Conservation (phyloP, 2,329 filamentous ascomycete genomes). For the Emericellopsis atlantica region DNA sequence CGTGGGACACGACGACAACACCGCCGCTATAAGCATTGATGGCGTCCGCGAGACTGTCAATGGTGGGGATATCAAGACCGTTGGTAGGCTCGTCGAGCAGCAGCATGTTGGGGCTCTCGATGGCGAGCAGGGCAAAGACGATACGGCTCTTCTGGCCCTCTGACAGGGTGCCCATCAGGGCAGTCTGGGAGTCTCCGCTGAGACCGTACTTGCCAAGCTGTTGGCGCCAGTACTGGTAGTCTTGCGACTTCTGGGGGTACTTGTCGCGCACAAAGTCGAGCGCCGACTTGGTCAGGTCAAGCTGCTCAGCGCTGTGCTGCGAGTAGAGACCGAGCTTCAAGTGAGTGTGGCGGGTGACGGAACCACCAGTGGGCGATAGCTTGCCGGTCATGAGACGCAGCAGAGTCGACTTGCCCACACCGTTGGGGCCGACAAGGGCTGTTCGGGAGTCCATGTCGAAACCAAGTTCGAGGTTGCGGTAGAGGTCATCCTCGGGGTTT, state of each 20-base stretch:
- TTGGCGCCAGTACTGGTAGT: constrained; percentile 99
- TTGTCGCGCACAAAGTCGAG: constrained; percentile 97
- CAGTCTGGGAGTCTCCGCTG: constrained; percentile 85
- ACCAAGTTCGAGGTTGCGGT: constrained; percentile 93
- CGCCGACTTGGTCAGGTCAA: constrained; percentile 94
- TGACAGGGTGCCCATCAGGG: constrained; percentile 93
- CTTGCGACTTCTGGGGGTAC: constrained; percentile 78
- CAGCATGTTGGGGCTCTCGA: constrained; percentile 95
- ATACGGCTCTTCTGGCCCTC: constrained; percentile 98
- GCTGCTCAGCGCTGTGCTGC: constrained; percentile 96
- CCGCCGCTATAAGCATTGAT: constrained; percentile 94
- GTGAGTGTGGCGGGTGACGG: constrained; percentile 87
- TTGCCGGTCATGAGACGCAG: constrained; percentile 95
- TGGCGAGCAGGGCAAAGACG: constrained; percentile 90
- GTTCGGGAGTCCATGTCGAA: constrained; percentile 99
- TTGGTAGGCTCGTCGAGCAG: constrained; percentile 97
- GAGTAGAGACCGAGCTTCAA: constrained; percentile 97
- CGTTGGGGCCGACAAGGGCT: constrained; percentile 92
- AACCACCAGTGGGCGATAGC: constrained; percentile 70
- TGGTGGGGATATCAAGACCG: constrained; percentile 97
- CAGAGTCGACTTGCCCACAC: constrained; percentile 97
- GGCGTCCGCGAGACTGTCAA: constrained; percentile 92
- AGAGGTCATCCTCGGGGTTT: constrained; percentile 77
- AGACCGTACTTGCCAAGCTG: constrained; percentile 93
- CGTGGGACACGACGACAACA: constrained; percentile 96